Evolutionary conservation across 2,329 filamentous ascomycete species (phyloP), one percentile per base, ranked within the genome.

Genomic region (Phialophora expanda): DNA sequence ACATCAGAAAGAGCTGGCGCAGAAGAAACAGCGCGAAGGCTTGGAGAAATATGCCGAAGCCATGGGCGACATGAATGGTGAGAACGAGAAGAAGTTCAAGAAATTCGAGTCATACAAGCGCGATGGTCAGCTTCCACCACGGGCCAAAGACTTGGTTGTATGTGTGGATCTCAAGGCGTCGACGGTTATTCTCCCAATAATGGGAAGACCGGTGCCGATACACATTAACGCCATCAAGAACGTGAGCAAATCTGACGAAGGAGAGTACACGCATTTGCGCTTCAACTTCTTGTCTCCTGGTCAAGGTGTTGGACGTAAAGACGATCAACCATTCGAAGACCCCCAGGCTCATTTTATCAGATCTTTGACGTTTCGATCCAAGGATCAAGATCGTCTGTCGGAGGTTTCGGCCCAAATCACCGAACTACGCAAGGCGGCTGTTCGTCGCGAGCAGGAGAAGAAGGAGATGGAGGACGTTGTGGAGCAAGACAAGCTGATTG

Each of bases 401-500:
- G 92, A 96, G 74, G 95, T 99, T 71, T 90, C 93, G 12, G 90
- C 90, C 67, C 91, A 96, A 75, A 98, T 99, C 73, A 94, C 92
- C 11, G 95, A 97, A 75, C 89, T 99, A 83, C 96, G 97, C 82
- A 96, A 95, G 76, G 92, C 94, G 72, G 89, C 91, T 4, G 87
- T 92, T 50, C 93, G 96, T 79, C 91, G 92, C 73, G 95, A 99
- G 78, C 93, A 97, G 74, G 94, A 97, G 79, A 97, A 98, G 87
- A 99, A 99, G 82, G 94, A 99, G 73, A 90, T 99, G 90, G 95
- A 99, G 77, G 95, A 99, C 78, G 95, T 99, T 24, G 93, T 99
- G 5, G 95, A 98, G 79, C 95, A 99, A 78, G 95, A 99, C 77
- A 99, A 99, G 82, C 87, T 99, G 60, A 84, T 96, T 72, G 93